Evolutionary conservation across 441 rosid species (phyloP), one percentile per base, ranked within the genome.

Genomic region (Brassica balearica): DNA sequence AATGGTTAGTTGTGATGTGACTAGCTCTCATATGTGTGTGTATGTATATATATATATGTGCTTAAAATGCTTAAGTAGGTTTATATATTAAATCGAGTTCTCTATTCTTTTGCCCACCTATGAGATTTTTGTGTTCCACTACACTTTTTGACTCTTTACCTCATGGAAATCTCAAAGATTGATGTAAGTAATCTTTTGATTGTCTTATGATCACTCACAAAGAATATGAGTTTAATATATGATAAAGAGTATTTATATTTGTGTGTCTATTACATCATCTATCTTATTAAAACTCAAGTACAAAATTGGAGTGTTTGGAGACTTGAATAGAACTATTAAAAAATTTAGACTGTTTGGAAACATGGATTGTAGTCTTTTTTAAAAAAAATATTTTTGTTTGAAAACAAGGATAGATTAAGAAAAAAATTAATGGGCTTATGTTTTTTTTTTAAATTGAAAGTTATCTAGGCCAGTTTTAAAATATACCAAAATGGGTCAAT

Each of bases 1-100:
- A 75, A 72, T 87, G 66, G 87, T 65, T 56, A 79, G 68, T 70
- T 75, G 1, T 80, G 83, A 80, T 80, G 80, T 80, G 80, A 80
- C 83, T 71, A 75, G 75, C 73, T 75, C 69, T 68, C 6, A 53
- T 73, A 59, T 73, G 34, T 72, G 34, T 72, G 12, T 78, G 25
- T 61, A 84, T 77, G 1, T 29, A 25, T 25, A 25, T 25, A 25
- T 25, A 25, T 29, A 15, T 78, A 68, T 83, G 51, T 86, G 73
- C 55, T 82, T 83, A 83, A 82, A 63, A 81, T 78, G 80, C 72
- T 75, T 76, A 73, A 9, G 34, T 5, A 29, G 34, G 15, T 72
- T 70, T 68, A 32, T 68, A 34, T 34, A 36, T 36, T 29, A 29
- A 29, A 5, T 29, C 58, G 46, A 65, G 8, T 73, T 77, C 12